Evolutionary conservation across 2,329 filamentous ascomycete genomes (phyloP).

Genomic region (Colletotrichum lindemuthianum): DNA sequence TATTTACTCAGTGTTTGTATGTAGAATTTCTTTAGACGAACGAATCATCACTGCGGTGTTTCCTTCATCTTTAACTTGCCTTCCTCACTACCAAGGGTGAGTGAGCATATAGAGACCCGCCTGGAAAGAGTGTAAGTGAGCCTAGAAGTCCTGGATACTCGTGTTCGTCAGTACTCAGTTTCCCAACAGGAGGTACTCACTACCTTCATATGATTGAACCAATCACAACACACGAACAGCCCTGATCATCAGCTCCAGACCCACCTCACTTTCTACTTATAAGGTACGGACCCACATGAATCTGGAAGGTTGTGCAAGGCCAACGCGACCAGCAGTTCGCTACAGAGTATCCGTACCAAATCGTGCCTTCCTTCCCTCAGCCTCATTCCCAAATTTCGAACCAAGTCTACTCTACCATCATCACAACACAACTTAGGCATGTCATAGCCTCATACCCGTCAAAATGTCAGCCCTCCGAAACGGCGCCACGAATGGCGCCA

Average conservation of each 20-base stretch:
- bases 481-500: slow-evolving; percentile 55
- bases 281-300: slow-evolving; percentile 7
- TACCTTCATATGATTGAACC: neutral
- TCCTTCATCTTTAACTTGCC: no score
- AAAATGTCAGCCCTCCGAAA: slow-evolving; percentile 56
- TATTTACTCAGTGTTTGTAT: no score
- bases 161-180: no score
- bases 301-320: slow-evolving; percentile 15
- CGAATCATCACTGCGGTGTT: neutral
- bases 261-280: neutral
- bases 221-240: slow-evolving; percentile 11
- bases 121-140: slow-evolving; percentile 2
- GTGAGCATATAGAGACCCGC: no score
- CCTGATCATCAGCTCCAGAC: neutral
- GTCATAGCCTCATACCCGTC: slow-evolving; percentile 33
- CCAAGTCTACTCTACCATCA: slow-evolving; percentile 18
- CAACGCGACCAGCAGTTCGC: slow-evolving; percentile 30
- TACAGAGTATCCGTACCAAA: no score
- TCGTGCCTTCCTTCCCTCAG: slow-evolving; percentile 25
- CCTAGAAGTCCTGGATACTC: neutral
- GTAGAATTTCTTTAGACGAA: neutral
- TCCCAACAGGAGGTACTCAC: neutral
- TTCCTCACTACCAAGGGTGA: no score
- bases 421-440: slow-evolving; percentile 27
- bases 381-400: slow-evolving; percentile 30